Evolutionary conservation across 2,329 filamentous ascomycete species (phyloP).

Genomic region (Phaeosphaeriaceae sp.): DNA sequence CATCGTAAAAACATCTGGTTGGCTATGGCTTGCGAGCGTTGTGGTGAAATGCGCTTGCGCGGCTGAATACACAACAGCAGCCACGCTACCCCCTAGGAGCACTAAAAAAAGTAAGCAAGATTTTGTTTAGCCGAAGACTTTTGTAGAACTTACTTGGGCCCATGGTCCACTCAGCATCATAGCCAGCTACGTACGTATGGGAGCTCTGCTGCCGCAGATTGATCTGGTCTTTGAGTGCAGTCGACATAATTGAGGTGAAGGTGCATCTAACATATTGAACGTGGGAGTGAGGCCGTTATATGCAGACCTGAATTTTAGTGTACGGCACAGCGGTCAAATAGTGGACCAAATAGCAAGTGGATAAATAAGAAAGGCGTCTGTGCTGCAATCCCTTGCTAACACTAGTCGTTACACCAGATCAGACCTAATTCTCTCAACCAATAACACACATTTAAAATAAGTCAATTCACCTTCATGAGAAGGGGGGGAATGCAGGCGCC

Average conservation of each 20-base stretch:
- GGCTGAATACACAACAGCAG: constrained; percentile 2
- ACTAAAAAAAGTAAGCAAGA: not conserved
- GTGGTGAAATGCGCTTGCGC: constrained; percentile 4
- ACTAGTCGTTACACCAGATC: too few relatives aligned
- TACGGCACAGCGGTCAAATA: too few relatives aligned
- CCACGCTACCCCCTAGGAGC: constrained; percentile 2
- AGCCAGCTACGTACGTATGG: constrained; percentile 4
- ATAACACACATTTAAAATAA: too few relatives aligned
- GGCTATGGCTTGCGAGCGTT: constrained; percentile 2
- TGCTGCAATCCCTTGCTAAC: too few relatives aligned
- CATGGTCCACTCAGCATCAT: constrained; percentile 1
- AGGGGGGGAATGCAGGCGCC: too few relatives aligned
- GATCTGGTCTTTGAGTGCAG: constrained; percentile 3
- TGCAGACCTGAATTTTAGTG: too few relatives aligned
- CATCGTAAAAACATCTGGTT: constrained; percentile 6
- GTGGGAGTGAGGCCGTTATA: not conserved
- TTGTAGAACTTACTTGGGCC: constrained; percentile 1
- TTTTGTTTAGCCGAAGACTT: not conserved
- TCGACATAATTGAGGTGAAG: not conserved
- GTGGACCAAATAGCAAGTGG: too few relatives aligned
- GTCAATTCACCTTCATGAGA: too few relatives aligned
- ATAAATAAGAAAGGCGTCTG: too few relatives aligned
- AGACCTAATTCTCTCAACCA: too few relatives aligned
- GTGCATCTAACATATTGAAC: not conserved
- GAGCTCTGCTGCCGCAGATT: constrained; percentile 1